Conservation (phyloP, 129 eudicot genomes). For the Tagetes patula region DNA sequence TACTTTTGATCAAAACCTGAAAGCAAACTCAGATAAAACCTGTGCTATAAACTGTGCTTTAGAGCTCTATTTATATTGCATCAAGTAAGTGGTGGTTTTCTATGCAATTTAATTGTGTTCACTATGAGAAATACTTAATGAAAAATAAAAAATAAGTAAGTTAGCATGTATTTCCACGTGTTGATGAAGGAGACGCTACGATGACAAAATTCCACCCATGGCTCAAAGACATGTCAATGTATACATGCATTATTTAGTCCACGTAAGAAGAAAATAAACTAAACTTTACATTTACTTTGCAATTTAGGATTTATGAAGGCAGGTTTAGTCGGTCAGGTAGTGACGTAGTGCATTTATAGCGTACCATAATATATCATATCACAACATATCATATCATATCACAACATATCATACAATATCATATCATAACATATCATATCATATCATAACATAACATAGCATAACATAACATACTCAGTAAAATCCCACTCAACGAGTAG, state of each 20-base stretch:
- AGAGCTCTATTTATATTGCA: conserved; percentile 6
- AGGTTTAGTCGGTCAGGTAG: neutral
- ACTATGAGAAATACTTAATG: conserved; percentile 7
- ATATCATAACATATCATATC: no score
- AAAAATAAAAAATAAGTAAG: conserved; percentile 11
- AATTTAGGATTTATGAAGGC: conserved; percentile 11
- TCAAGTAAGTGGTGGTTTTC: conserved; percentile 2
- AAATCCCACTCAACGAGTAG: no score
- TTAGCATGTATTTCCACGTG: neutral
- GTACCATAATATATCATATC: no score
- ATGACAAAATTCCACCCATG: conserved; percentile 14
- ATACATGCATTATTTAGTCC: neutral
- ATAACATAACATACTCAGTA: no score
- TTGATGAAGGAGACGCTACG: neutral
- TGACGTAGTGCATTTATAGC: neutral
- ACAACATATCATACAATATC: no score
- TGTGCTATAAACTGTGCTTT: conserved; percentile 12
- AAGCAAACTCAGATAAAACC: conserved; percentile 14
- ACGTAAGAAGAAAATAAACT: neutral
- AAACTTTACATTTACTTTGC: conserved; percentile 4
- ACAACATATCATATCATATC: no score
- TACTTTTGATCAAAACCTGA: neutral
- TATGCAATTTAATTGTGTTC: neutral
- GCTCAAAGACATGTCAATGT: neutral
- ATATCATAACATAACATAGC: no score